Evolutionary conservation across 1,139 yeast species (phyloP).

Genomic region (Yamadazyma taylorii): DNA sequence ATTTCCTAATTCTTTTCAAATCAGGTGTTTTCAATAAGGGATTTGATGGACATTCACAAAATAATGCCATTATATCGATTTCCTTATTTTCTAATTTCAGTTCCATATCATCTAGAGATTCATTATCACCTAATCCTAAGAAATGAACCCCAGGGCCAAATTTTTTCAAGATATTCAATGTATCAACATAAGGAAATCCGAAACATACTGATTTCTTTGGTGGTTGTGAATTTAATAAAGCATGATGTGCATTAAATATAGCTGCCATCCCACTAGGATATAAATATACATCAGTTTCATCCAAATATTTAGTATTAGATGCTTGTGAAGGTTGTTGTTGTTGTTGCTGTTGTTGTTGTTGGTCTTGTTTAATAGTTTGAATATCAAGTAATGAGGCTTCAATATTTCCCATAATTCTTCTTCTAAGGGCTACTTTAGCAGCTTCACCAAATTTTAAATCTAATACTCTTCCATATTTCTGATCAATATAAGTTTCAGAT

Average conservation of each 20-base stretch:
- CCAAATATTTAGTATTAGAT: conserved; percentile 6
- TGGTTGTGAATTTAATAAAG: conserved; percentile 41
- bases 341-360: conserved; percentile 24
- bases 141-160: conserved; percentile 90
- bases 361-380: background rate
- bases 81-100: conserved; percentile 59
- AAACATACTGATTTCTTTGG: conserved; percentile 78
- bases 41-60: conserved; percentile 93
- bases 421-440: conserved; percentile 72
- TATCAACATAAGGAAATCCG: conserved; percentile 95
- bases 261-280: conserved; percentile 94
- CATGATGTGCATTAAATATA: conserved; percentile 78
- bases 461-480: conserved; percentile 85
- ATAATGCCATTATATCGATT: conserved; percentile 62
- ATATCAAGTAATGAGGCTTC: conserved; percentile 15
- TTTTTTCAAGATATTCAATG: conserved; percentile 77
- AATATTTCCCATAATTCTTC: conserved; percentile 68
- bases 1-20: conserved; percentile 56
- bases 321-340: too few relatives aligned
- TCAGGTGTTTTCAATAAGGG: conserved; percentile 87
- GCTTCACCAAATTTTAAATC: conserved; percentile 73
- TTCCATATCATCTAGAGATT: conserved; percentile 68
- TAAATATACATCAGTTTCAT: conserved; percentile 71
- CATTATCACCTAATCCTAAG: conserved; percentile 80
- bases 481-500: conserved; percentile 73